Evolutionary conservation across 2,329 filamentous ascomycete species (phyloP), one percentile per base, ranked within the genome.

Genomic region (Arthroderma uncinatum): DNA sequence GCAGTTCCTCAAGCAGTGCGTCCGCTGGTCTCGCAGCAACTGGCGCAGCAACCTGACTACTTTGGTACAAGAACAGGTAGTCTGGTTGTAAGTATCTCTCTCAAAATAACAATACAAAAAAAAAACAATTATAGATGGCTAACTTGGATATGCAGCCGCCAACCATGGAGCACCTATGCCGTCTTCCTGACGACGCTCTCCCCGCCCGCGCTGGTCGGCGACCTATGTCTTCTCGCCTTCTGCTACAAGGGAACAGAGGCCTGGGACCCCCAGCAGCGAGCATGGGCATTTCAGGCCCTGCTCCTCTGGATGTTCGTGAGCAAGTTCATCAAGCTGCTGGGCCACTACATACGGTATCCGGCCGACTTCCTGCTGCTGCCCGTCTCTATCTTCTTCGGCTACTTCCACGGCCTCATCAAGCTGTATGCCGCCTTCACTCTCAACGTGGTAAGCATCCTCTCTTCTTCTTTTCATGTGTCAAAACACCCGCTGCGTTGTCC

Each of bases 31-130:
- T 44, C 84, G 92, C 67, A 96, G 91, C 78, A 97, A 97, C 74
- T 97, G 92, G 92, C 82, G 92, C 68, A 95, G 90, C 77, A 97
- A 97, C 72, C 85, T 89, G 73, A 96, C 89, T 55, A 96, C 89
- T 71, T 79, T 96, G 67, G 80, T 92, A 62, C 82, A 82, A 62
- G 92, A 96, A 74, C 78, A 86, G 68, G 82, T 89, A 67, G 88
- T 96, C 67, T 89, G 87, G 83, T 84, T 75, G 91, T 95, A 80
- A 85, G 89, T 83, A 30, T 47, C 14, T 16, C 6, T 19, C n/a
- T 47, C 2, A 5, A 21, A 21, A 3, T 39, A 12, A 39, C 5
- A 12, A 39, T 10, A 39, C 8, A 44, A 44, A 16, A 40, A 44
- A 9, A 44, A 44, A 44, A n/a, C 4, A 44, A 19, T 8, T 23